Percentiles rank a stretch among this genome's conserved stretches.
These are phyloP conservation scores for Volvox carteri DNA, from an alignment of 163 green algal species.

Conservation along the genomic window DNA sequence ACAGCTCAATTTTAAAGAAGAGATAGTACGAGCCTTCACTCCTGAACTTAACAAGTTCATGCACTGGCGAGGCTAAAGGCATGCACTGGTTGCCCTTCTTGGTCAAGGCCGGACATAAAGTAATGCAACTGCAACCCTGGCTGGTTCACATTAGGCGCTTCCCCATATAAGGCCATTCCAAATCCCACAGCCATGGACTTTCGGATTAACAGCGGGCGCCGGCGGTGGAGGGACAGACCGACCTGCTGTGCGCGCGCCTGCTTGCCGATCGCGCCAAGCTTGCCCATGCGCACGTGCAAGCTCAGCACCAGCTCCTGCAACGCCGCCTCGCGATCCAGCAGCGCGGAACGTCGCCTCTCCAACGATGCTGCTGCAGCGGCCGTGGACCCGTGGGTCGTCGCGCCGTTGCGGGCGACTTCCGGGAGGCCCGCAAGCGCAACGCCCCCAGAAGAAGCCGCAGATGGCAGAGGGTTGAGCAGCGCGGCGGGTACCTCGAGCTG, in stretches of 20 bases:
- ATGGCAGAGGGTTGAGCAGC: constrained; percentile 19
- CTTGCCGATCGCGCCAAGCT: neutral
- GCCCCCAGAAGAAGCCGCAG: neutral
- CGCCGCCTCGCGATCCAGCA: constrained; percentile 74
- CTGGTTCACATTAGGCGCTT: no score
- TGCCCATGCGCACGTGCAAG: constrained; percentile 64
- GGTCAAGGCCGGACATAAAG: no score
- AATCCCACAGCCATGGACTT: no score
- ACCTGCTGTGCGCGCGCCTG: constrained; percentile 57
- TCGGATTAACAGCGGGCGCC: no score
- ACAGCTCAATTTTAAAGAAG: no score
- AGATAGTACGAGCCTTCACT: no score
- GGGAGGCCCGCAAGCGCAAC: constrained; percentile 10
- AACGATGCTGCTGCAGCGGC: constrained; percentile 27
- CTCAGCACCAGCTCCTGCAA: constrained; percentile 70
- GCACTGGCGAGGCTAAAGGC: no score
- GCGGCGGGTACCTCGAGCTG: constrained; percentile 26
- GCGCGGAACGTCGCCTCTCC: constrained; percentile 61
- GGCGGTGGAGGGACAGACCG: neutral
- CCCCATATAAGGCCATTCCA: no score
- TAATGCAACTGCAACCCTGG: no score
- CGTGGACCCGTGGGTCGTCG: neutral
- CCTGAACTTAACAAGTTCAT: no score
- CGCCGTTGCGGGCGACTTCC: neutral
- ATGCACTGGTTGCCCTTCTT: no score